Conservation (phyloP, 768 basidiomycete genomes). For the Russula virescens region DNA sequence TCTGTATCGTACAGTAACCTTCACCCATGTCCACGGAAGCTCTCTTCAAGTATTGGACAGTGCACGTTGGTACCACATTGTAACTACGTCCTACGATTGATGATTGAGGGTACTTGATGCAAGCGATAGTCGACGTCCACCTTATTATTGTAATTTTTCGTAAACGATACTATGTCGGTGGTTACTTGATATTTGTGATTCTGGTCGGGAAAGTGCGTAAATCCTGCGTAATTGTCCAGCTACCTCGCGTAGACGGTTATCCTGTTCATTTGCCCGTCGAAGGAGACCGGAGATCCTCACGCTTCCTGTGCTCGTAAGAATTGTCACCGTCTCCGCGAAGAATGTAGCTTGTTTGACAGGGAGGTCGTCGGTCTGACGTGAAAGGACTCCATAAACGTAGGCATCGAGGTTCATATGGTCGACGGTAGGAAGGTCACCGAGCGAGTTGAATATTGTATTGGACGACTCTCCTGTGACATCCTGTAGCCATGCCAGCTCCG, state of each 20-base stretch:
- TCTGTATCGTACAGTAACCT: too few species aligned
- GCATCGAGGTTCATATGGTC: constrained; percentile 10
- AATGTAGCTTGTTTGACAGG: not conserved
- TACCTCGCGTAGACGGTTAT: constrained; percentile 30
- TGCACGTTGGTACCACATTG: too few species aligned
- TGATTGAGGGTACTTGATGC: too few species aligned
- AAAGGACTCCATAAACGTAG: constrained; percentile 6
- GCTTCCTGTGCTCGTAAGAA: not conserved
- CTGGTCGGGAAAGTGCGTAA: not conserved
- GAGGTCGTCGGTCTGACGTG: not conserved
- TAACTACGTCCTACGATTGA: too few species aligned
- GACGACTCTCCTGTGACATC: not conserved
- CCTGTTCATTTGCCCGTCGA: not conserved
- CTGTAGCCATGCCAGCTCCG: constrained; percentile 11
- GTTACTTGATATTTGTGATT: not conserved
- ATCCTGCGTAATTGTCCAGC: not conserved
- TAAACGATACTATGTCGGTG: not conserved
- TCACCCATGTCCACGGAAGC: not conserved
- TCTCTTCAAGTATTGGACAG: not conserved
- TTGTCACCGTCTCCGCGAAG: constrained; percentile 8
- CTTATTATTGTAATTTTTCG: not conserved
- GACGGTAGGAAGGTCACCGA: not conserved
- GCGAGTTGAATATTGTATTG: constrained; percentile 3
- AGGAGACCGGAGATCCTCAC: not conserved
- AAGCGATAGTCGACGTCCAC: not conserved